These are phyloP conservation scores for Acacia confusa DNA, from an alignment of 306 rosid species.

Conservation along the genomic window DNA sequence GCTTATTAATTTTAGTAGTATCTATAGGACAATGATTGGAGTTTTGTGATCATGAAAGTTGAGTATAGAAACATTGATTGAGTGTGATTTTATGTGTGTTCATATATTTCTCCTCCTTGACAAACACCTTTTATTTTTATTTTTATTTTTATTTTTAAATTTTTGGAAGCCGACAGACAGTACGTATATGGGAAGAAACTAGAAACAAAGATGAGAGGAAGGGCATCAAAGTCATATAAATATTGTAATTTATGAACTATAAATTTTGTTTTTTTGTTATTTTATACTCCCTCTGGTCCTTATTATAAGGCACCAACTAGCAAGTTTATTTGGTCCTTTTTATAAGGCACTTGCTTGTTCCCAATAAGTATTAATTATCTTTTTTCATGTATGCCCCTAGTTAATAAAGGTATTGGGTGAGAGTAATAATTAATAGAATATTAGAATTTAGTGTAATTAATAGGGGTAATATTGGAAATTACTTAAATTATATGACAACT, in stretches of 20 bases:
- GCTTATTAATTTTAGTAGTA: background rate
- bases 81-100: background rate
- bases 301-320: no score
- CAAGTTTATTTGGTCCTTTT: no score
- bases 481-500: no score
- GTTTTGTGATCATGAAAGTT: background rate
- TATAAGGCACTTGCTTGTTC: no score
- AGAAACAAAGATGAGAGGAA: background rate
- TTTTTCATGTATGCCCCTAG: no score
- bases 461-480: no score
- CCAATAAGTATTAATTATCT: no score
- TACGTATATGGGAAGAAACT: background rate
- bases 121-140: background rate
- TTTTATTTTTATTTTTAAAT: no score
- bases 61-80: slow-evolving; percentile 7
- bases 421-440: no score
- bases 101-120: background rate
- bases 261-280: slow-evolving; percentile 30
- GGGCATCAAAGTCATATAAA: slow-evolving; percentile 21
- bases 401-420: no score
- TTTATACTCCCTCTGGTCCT: no score
- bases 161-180: slow-evolving; percentile 27
- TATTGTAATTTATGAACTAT: slow-evolving; percentile 16
- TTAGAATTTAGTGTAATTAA: no score
- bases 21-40: background rate